These are phyloP conservation scores for Talaromyces atroroseus DNA, from an alignment of 2,329 filamentous ascomycete genomes.

Conservation along the genomic window DNA sequence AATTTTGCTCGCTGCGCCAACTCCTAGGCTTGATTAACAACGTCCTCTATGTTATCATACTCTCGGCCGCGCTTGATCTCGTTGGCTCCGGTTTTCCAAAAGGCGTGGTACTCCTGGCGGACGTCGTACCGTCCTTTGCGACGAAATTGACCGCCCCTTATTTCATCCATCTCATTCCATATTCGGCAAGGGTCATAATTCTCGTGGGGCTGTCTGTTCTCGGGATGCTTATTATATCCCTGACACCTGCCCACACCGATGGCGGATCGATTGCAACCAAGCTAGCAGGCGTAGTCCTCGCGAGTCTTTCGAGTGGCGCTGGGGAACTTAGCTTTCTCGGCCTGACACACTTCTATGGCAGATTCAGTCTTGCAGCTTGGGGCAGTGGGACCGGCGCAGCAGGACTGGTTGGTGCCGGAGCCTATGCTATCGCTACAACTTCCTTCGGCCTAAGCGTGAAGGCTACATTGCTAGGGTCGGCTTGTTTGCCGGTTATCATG, in stretches of 20 bases:
- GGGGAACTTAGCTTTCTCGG: slow-evolving; percentile 90
- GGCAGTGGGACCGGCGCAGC: slow-evolving; percentile 87
- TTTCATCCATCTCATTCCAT: slow-evolving; percentile 84
- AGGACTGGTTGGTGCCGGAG: slow-evolving; percentile 76
- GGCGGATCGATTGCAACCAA: slow-evolving; percentile 64
- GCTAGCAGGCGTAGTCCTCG: slow-evolving; percentile 75
- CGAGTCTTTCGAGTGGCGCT: slow-evolving; percentile 76
- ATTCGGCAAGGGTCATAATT: slow-evolving; percentile 65
- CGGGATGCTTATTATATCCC: slow-evolving; percentile 84
- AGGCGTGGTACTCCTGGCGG: slow-evolving; percentile 84
- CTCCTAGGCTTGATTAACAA: slow-evolving; percentile 81
- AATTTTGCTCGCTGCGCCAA: background rate
- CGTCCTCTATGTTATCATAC: slow-evolving; percentile 94
- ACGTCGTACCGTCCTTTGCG: slow-evolving; percentile 83
- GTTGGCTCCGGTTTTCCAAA: slow-evolving; percentile 84
- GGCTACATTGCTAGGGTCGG: slow-evolving; percentile 68
- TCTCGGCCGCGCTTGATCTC: slow-evolving; percentile 90
- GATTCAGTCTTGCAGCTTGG: slow-evolving; percentile 83
- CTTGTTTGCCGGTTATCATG: slow-evolving; percentile 74
- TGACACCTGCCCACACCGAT: slow-evolving; percentile 60
- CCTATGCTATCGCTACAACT: slow-evolving; percentile 82
- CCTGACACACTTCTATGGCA: slow-evolving; percentile 88
- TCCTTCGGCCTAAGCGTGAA: slow-evolving; percentile 69
- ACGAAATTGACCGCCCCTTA: slow-evolving; percentile 88
- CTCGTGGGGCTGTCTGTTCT: slow-evolving; percentile 70